Evolutionary conservation across 2,329 filamentous ascomycete species (phyloP), one percentile per base, ranked within the genome.

Genomic region (Polychaeton citri): DNA sequence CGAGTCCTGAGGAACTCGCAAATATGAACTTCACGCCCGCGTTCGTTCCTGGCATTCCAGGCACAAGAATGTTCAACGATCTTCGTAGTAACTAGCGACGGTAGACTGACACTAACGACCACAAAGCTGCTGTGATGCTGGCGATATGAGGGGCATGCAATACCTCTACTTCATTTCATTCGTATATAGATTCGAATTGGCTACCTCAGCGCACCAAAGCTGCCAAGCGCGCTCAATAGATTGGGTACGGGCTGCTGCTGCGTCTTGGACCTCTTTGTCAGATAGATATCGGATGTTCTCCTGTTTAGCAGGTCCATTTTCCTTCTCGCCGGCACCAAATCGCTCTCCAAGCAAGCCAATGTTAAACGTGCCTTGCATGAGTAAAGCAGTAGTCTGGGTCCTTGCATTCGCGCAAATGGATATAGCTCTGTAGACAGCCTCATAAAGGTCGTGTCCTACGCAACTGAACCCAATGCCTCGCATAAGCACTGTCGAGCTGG

Each of bases 361-460:
- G 19, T 66, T 53, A 6, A 51, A 53, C 17, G 53, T 48, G 2
- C 57, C 56, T 33, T 40, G 39, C 13, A 48, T 15, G 7, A 38
- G 37, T 37, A 65, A 41, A 3, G 63, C 60, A 19, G 54, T 53
- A 2, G 58, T 57, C 45, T 66, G 63, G 4, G 65, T 52, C 5
- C 45, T 45, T 1, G 65, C 64, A 40, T 66, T 66, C 39, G 55
- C 50, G 37, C 56, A 50, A 0, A 64, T 66, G 39, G 68, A 67
- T 2, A 68, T 45, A 2, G 61, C 58, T 13, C 58, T 49, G 36
- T 59, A 58, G 5, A 68, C 62, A 2, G 53, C 61, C 34, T 57
- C 50, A 41, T 63, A 50, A 24, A 68, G 58, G 36, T 47, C 53
- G 0, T 42, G 40, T 1, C 54, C 64, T 5, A 58, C 38, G 2